Conservation (phyloP, 1,139 yeast genomes). For the Saccharomyces hybrid region DNA sequence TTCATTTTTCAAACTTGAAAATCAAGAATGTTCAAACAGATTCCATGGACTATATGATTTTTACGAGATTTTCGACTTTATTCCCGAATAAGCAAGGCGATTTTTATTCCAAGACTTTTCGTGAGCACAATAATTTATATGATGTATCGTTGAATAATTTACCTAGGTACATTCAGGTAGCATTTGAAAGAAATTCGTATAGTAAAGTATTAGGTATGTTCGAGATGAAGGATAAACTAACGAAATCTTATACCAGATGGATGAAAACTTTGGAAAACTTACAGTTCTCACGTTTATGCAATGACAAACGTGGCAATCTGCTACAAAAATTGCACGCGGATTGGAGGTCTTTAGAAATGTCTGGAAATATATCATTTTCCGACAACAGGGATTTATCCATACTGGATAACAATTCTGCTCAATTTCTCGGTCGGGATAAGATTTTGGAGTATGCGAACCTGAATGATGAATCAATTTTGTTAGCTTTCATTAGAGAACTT, state of each 20-base stretch:
- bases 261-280: conserved; percentile 16
- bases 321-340: conserved; percentile 12
- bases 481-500: conserved; percentile 18
- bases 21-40: conserved; percentile 78
- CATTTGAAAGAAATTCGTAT: conserved; percentile 27
- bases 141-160: conserved; percentile 18
- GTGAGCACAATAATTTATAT: conserved; percentile 16
- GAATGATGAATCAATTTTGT: conserved; percentile 12
- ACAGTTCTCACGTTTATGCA: conserved; percentile 25
- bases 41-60: conserved; percentile 55
- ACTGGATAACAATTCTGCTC: conserved; percentile 6
- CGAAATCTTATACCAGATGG: conserved; percentile 22
- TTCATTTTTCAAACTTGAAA: conserved; percentile 47
- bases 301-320: conserved; percentile 24
- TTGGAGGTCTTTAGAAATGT: conserved; percentile 12
- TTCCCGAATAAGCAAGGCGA: conserved; percentile 32
- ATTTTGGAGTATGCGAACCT: conserved; percentile 15
- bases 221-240: conserved; percentile 19
- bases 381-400: conserved; percentile 29
- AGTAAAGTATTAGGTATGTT: conserved; percentile 28
- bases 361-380: conserved; percentile 9
- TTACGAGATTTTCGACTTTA: conserved; percentile 41
- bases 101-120: conserved; percentile 11
- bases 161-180: conserved; percentile 22
- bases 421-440: not conserved